Percentiles rank a stretch among this genome's conserved stretches.
Conservation (phyloP, 2,329 filamentous ascomycete genomes). For the Fusarium sacchari region DNA sequence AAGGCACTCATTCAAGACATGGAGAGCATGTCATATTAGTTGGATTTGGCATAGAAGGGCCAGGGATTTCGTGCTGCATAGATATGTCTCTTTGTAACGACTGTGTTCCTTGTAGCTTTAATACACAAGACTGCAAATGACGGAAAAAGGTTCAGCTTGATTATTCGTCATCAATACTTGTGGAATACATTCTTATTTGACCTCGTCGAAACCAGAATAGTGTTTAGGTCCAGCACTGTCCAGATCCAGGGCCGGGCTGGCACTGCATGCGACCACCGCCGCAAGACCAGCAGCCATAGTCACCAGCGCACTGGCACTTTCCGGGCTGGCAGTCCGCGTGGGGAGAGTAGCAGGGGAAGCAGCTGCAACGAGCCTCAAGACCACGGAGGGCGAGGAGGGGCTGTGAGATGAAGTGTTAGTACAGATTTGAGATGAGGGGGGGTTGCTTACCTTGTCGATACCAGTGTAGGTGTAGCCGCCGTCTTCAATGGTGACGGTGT, state of each 20-base stretch:
- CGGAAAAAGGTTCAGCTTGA: background rate
- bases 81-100: background rate
- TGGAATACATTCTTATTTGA: background rate
- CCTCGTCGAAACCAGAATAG: background rate
- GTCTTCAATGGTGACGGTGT: conserved; percentile 5
- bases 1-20: background rate
- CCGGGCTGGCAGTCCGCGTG: background rate
- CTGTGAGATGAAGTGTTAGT: background rate
- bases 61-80: background rate
- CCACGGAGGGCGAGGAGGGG: conserved; percentile 11
- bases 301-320: conserved; percentile 2
- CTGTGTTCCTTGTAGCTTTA: background rate
- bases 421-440: fast-evolving
- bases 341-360: conserved; percentile 22
- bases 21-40: background rate
- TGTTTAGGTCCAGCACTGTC: conserved; percentile 8
- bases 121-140: background rate
- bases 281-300: conserved; percentile 21
- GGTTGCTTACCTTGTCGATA: conserved; percentile 6
- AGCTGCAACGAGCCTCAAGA: conserved; percentile 4
- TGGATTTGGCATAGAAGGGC: background rate
- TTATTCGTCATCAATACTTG: background rate
- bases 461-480: conserved; percentile 4
- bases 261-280: conserved; percentile 12
- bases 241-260: conserved; percentile 2